Evolutionary conservation across 2,329 filamentous ascomycete genomes (phyloP), one percentile per base, ranked within the genome.

Genomic region (Arthrobotrys iridis): DNA sequence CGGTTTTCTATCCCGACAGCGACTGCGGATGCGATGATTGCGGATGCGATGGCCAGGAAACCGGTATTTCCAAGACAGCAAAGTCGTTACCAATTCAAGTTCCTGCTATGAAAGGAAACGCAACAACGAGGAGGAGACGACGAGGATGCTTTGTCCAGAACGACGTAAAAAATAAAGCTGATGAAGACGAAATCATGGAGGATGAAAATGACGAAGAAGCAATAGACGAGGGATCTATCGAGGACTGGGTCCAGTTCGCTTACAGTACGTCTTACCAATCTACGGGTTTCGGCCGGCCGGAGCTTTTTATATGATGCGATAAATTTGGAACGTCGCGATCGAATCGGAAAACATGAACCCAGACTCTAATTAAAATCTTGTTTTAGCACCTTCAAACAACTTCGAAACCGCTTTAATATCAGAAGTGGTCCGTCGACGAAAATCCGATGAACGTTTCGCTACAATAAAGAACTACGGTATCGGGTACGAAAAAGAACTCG

Each of bases 401-500:
- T 75, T 75, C 45, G 71, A 75, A 46, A 75, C 71, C 13, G 71
- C 71, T 5, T 57, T 75, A 41, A 75, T 75, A 45, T 67, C 71
- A 35, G 71, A 75, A 64, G 71, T 75, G 57, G 63, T 75, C 41
- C 71, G 71, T 15, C 71, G 71, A 24, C 71, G 71, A 11, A 67
- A 67, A 67, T 75, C 71, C 40, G 71, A 75, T 41, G 71, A 75
- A 24, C 63, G 63, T 20, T 75, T 75, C 63, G 55, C 63, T 11
- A 68, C 20, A 26, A 50, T 75, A 15, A 75, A 75, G 33, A 63
- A 33, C 35, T 57, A 58, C 37, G 41, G 63, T 11, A n/a, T 55
- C 57, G 30, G 41, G 6, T 59, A 63, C 57, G 71, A 75, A 30
- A 67, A 63, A 22, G 71, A 68, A 37, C 48, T 75, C 13, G 71